phyloP scores from a whole-genome alignment of 768 basidiomycete genomes.

The Polyporus arcularius region DNA sequence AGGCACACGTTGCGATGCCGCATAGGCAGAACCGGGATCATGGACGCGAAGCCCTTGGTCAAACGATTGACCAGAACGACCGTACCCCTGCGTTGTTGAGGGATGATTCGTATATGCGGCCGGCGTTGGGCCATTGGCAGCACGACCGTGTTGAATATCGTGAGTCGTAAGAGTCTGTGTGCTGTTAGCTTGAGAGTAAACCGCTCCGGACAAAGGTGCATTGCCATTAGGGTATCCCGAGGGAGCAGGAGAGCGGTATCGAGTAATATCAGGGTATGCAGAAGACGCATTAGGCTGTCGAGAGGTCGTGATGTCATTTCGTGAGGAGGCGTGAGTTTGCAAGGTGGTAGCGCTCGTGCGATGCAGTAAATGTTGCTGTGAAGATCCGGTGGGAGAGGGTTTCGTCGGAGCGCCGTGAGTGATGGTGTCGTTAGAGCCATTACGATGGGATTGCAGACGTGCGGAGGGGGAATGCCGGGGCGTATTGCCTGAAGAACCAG shows the following conservation, averaged over 20 bases:
- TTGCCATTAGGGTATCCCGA: slow-evolving; percentile 17
- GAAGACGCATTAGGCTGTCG: slow-evolving; percentile 23
- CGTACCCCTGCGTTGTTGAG: neutral
- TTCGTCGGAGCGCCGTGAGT: slow-evolving; percentile 20
- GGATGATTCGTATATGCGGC: neutral
- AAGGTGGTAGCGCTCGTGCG: slow-evolving; percentile 21
- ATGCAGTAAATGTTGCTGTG: slow-evolving; percentile 22
- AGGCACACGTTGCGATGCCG: slow-evolving; percentile 21
- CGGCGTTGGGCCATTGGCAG: neutral
- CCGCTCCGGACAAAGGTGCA: slow-evolving; percentile 2
- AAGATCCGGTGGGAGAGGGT: slow-evolving; percentile 22
- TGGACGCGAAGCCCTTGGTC: slow-evolving; percentile 12
- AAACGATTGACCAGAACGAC: slow-evolving; percentile 11
- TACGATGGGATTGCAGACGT: slow-evolving; percentile 27
- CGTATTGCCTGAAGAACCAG: slow-evolving; percentile 11
- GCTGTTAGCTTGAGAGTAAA: slow-evolving; percentile 15
- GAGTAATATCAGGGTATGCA: slow-evolving; percentile 29
- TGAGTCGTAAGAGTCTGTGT: slow-evolving; percentile 6
- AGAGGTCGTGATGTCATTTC: slow-evolving; percentile 25
- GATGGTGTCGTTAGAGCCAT: slow-evolving; percentile 31
- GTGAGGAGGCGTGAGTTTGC: slow-evolving; percentile 25
- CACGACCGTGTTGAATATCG: slow-evolving; percentile 10
- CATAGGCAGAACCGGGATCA: slow-evolving; percentile 4
- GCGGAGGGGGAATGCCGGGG: slow-evolving; percentile 25
- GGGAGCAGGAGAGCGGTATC: slow-evolving; percentile 30